These are phyloP conservation scores for Primulina eburnea DNA, from an alignment of 257 asterid species.

Conservation along the genomic window DNA sequence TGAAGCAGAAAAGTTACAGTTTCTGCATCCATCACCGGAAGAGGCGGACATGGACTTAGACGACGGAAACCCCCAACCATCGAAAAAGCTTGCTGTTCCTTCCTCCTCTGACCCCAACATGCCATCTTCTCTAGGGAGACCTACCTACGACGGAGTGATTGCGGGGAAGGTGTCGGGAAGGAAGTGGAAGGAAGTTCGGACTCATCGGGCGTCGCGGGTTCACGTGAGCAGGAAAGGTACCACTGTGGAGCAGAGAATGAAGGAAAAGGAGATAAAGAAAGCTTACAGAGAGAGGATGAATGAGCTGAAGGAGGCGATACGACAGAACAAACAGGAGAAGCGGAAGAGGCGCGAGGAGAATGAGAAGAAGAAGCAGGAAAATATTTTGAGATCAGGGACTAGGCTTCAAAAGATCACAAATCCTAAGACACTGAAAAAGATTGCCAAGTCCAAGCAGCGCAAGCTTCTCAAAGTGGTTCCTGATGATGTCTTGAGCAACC, in stretches of 20 bases:
- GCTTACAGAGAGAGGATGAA: slow-evolving; percentile 61
- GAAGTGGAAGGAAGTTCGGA: slow-evolving; percentile 86
- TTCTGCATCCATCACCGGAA: slow-evolving; percentile 14
- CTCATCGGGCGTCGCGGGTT: slow-evolving; percentile 62
- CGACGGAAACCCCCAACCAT: slow-evolving; percentile 27
- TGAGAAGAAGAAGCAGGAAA: slow-evolving; percentile 78
- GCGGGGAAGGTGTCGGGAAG: slow-evolving; percentile 88
- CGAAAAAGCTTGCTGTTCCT: slow-evolving; percentile 66
- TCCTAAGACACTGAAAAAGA: slow-evolving; percentile 76
- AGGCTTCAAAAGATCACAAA: slow-evolving; percentile 76
- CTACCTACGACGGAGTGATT: slow-evolving; percentile 83
- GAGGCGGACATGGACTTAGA: slow-evolving; percentile 38
- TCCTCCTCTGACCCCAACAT: slow-evolving; percentile 59
- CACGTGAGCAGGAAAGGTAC: slow-evolving; percentile 57
- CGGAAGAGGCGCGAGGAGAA: slow-evolving; percentile 64
- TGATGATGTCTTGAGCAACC: slow-evolving; percentile 38
- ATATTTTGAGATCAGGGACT: slow-evolving; percentile 60
- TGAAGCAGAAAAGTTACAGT: slow-evolving; percentile 36
- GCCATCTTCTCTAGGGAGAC: slow-evolving; percentile 47
- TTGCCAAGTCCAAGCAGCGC: slow-evolving; percentile 70
- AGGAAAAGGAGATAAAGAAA: slow-evolving; percentile 71
- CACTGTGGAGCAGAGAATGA: slow-evolving; percentile 55
- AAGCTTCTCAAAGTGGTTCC: slow-evolving; percentile 72
- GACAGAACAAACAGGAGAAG: slow-evolving; percentile 67
- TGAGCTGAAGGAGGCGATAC: slow-evolving; percentile 78